These are phyloP conservation scores for Bryoglossum gracile DNA, from an alignment of 495 filamentous ascomycete species.

Conservation along the genomic window DNA sequence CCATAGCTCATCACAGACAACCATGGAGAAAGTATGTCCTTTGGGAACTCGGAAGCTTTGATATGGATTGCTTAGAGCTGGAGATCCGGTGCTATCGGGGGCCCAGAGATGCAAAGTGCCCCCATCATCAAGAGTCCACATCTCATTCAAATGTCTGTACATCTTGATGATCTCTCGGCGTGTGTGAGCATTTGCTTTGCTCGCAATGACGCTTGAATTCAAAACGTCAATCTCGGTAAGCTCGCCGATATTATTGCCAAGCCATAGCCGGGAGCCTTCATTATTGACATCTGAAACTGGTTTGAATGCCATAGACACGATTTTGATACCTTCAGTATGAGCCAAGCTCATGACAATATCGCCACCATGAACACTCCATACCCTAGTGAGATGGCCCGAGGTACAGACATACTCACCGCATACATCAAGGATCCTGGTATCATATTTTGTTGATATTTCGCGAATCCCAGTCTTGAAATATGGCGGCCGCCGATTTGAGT, in stretches of 20 bases:
- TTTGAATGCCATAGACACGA: conserved; percentile 78
- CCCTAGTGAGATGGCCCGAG: conserved; percentile 71
- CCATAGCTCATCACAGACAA: conserved; percentile 76
- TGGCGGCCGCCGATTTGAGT: conserved; percentile 78
- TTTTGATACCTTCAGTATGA: conserved; percentile 73
- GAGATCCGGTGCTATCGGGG: conserved; percentile 66
- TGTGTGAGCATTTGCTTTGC: conserved; percentile 63
- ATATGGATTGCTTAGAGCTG: conserved; percentile 61
- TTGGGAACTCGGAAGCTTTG: conserved; percentile 62
- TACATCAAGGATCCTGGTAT: conserved; percentile 76
- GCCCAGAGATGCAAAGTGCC: conserved; percentile 85
- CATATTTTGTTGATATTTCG: conserved; percentile 74
- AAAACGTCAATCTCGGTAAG: conserved; percentile 79
- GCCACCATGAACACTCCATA: conserved; percentile 79
- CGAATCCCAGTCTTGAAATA: conserved; percentile 57
- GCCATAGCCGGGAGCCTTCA: conserved; percentile 81
- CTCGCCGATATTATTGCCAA: conserved; percentile 82
- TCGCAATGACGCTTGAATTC: conserved; percentile 56
- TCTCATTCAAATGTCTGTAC: conserved; percentile 72
- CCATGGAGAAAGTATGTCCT: conserved; percentile 81
- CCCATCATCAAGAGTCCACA: conserved; percentile 92
- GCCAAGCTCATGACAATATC: conserved; percentile 70
- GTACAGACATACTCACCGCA: conserved; percentile 86
- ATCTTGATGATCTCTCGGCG: conserved; percentile 83
- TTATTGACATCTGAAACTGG: conserved; percentile 64